Conservation (phyloP, 1,139 yeast genomes). For the Blastobotrys indianensis region DNA sequence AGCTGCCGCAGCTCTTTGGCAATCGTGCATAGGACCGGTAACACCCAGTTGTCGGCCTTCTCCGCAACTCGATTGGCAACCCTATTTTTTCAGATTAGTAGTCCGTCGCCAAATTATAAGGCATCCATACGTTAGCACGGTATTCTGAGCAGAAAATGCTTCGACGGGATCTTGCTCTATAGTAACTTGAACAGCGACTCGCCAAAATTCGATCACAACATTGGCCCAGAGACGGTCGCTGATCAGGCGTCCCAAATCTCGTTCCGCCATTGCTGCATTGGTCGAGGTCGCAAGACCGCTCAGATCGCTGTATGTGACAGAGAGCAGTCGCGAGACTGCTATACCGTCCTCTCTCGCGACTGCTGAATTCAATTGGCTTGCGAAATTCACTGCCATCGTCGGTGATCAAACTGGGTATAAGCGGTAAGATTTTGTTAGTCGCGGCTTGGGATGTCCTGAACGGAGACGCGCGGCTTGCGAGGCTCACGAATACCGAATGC, state of each 20-base stretch:
- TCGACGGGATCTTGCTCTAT: conserved; percentile 22
- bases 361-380: conserved; percentile 18
- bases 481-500: neutral
- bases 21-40: conserved; percentile 50
- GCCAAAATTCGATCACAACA: conserved; percentile 27
- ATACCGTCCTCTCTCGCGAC: conserved; percentile 22
- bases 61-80: conserved; percentile 53
- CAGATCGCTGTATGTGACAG: conserved; percentile 22
- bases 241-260: conserved; percentile 15
- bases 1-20: conserved; percentile 49
- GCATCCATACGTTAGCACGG: conserved; percentile 20
- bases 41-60: conserved; percentile 59
- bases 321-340: conserved; percentile 22
- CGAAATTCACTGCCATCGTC: conserved; percentile 16
- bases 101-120: conserved; percentile 11
- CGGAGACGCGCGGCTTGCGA: neutral
- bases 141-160: conserved; percentile 28
- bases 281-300: conserved; percentile 20
- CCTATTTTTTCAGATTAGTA: conserved; percentile 4
- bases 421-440: too few relatives aligned
- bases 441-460: too few relatives aligned
- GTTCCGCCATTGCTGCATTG: conserved; percentile 21
- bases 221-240: conserved; percentile 24
- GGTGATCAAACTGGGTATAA: neutral
- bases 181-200: conserved; percentile 25